These are phyloP conservation scores for Leccinum griseonigrum DNA, from an alignment of 1,284 basidiomycete genomes.

Conservation along the genomic window DNA sequence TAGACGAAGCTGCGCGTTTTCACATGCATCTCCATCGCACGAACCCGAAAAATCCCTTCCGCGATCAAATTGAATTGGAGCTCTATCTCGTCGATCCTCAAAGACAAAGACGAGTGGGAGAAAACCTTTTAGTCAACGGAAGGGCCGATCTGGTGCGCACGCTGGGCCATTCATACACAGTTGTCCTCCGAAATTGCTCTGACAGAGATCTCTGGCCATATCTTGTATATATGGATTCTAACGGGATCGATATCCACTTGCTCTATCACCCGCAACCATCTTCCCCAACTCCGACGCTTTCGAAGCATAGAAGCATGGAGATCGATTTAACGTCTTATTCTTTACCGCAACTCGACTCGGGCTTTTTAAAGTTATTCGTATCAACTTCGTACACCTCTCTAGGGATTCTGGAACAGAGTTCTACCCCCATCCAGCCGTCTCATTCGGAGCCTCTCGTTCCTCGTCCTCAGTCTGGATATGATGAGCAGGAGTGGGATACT, in stretches of 20 bases:
- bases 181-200: slow-evolving; percentile 41
- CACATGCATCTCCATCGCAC: slow-evolving; percentile 45
- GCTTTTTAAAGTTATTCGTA: slow-evolving; percentile 47
- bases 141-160: slow-evolving; percentile 37
- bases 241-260: slow-evolving; percentile 43
- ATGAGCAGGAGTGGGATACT: slow-evolving; percentile 34
- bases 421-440: slow-evolving; percentile 19
- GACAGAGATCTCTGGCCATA: slow-evolving; percentile 45
- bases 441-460: slow-evolving; percentile 14
- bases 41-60: slow-evolving; percentile 39
- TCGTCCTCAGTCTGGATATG: slow-evolving; percentile 7
- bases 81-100: slow-evolving; percentile 38
- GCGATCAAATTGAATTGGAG: slow-evolving; percentile 37
- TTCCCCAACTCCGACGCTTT: slow-evolving; percentile 35
- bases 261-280: slow-evolving; percentile 38
- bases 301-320: slow-evolving; percentile 34
- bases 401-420: slow-evolving; percentile 40
- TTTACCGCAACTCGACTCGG: slow-evolving; percentile 36
- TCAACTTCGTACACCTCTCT: slow-evolving; percentile 44
- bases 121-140: slow-evolving; percentile 39
- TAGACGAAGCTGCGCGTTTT: slow-evolving; percentile 44
- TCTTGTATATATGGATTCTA: slow-evolving; percentile 46
- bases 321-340: slow-evolving; percentile 37
- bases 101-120: slow-evolving; percentile 32
- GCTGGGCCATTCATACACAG: slow-evolving; percentile 35